phyloP scores from a whole-genome alignment of 208 protist genomes.

The Strigomonas galati region DNA sequence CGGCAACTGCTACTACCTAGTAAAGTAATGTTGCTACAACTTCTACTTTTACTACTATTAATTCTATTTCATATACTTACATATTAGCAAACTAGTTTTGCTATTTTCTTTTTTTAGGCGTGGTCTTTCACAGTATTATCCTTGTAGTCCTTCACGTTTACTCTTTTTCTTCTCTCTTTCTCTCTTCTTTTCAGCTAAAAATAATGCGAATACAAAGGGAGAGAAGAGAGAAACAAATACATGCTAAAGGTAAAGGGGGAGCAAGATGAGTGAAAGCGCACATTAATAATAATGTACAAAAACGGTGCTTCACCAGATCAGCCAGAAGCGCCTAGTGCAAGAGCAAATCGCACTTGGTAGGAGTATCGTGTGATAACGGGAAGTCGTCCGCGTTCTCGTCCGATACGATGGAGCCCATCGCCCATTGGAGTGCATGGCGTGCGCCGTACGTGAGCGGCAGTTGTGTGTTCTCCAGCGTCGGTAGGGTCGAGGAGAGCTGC shows the following conservation, averaged over 20 bases:
- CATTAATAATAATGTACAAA: background rate
- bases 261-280: background rate
- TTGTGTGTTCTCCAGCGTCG: background rate
- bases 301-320: background rate
- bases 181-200: background rate
- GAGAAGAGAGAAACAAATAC: background rate
- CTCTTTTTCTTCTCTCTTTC: conserved; percentile 1
- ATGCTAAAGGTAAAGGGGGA: background rate
- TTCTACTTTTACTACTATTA: background rate
- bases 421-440: background rate
- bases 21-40: background rate
- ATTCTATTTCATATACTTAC: background rate
- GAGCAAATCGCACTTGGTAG: background rate
- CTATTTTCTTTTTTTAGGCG: too few species aligned
- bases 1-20: background rate
- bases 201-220: background rate
- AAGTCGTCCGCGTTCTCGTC: background rate
- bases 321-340: background rate
- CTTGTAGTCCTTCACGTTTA: too few species aligned
- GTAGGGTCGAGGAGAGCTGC: conserved; percentile 26
- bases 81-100: background rate
- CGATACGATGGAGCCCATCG: background rate
- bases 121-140: background rate
- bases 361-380: background rate
- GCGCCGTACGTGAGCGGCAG: conserved; percentile 1